Base-by-base conservation (phyloP, 345 rosid species). In the Microcos paniculata region DNA sequence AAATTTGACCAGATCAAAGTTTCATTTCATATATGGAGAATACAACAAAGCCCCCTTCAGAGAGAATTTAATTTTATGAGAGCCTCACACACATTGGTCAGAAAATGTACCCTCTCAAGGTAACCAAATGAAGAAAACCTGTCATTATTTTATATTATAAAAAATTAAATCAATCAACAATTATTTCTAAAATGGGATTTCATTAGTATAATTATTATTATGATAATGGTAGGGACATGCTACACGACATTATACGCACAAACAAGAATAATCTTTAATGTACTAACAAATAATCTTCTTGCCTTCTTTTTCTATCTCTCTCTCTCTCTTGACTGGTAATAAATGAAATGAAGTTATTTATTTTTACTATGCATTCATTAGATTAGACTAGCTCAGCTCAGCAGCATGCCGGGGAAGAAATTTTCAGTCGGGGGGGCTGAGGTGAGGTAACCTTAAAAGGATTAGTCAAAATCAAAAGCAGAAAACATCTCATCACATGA, bases 191-290 rank as follows among this genome's bases (percentile, higher is more conserved):
- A 78, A 65, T n/a, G 21, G 63, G 49, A 18, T 21, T 62, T 61
- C 67, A 35, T 35, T 35, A 35, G 6, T 35, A 3, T 35, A 3
- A 2, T 35, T 35, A 35, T 3, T 21, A 1, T 40, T 4, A 64
- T 64, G 10, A 64, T 64, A 19, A 43, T 64, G 75, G 72, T 57
- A 58, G 68, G 58, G 76, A 75, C 78, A 80, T 48, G 81, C 78
- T 49, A 35, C 62, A 24, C 30, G 52, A 79, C 85, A 77, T 75
- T 45, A 23, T 7, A 46, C 15, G 43, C 53, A 69, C 65, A 68
- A 43, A 58, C 63, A 63, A 52, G 18, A 49, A 58, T 18, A 56
- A 33, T 67, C 0, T 57, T 23, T n/a, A 40, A 49, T 35, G 28
- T 42, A 21, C n/a, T n/a, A n/a, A n/a, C n/a, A n/a, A n/a, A n/a